A percentile compares a stretch with the other conserved stretches of the same genome.
Conservation (phyloP, 2,329 filamentous ascomycete species). For the Penicillium sp. region DNA sequence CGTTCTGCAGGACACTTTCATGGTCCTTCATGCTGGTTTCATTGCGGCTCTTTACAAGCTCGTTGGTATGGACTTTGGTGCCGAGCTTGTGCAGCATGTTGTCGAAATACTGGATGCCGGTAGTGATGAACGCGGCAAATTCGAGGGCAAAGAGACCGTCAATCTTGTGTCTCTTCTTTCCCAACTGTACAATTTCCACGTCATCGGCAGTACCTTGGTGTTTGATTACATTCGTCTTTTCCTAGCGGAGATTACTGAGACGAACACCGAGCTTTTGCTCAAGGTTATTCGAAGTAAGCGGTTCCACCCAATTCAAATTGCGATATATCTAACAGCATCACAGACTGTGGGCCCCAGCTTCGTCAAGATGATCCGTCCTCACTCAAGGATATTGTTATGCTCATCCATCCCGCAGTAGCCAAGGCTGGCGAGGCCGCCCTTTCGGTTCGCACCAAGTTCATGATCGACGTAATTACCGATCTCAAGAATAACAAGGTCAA, state of each 20-base stretch:
- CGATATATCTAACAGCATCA: slow-evolving; percentile 15
- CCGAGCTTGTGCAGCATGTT: slow-evolving; percentile 73
- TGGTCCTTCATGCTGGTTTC: slow-evolving; percentile 87
- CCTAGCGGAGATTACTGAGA: slow-evolving; percentile 68
- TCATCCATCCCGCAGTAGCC: slow-evolving; percentile 68
- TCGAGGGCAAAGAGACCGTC: slow-evolving; percentile 56
- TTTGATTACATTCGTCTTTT: slow-evolving; percentile 88
- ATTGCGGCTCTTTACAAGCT: slow-evolving; percentile 82
- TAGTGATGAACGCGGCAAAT: slow-evolving; percentile 48
- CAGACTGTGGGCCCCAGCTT: slow-evolving; percentile 70
- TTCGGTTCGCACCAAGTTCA: slow-evolving; percentile 88
- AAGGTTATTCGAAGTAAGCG: slow-evolving; percentile 67
- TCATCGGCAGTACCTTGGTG: slow-evolving; percentile 74
- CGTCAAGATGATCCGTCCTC: slow-evolving; percentile 83
- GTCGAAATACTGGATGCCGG: slow-evolving; percentile 69
- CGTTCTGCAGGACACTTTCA: slow-evolving; percentile 76
- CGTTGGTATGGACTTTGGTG: slow-evolving; percentile 82
- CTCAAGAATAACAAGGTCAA: slow-evolving; percentile 92
- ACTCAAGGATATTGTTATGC: slow-evolving; percentile 79
- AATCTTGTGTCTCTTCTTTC: slow-evolving; percentile 81
- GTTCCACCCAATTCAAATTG: not conserved
- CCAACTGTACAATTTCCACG: slow-evolving; percentile 87
- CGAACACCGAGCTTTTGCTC: slow-evolving; percentile 82
- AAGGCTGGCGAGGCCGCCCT: slow-evolving; percentile 65
- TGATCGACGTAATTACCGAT: slow-evolving; percentile 94